phyloP scores from a whole-genome alignment of 306 rosid species.

The Ormosia emarginata region DNA sequence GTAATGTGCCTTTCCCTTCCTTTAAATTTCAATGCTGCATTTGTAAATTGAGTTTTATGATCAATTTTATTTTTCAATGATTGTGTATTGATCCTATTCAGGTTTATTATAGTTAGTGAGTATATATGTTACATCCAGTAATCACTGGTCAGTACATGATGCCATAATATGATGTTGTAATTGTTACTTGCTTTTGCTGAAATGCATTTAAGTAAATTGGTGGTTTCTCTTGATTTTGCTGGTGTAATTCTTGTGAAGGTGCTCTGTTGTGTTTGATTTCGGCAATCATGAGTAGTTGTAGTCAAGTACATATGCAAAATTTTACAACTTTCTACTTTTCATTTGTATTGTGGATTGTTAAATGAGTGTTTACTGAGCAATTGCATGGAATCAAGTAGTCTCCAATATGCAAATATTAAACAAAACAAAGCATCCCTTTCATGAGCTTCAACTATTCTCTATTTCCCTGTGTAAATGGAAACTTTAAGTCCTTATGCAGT shows the following conservation, averaged over 20 bases:
- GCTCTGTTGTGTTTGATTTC: neutral
- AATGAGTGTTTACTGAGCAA: neutral
- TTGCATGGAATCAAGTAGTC: conserved; percentile 5
- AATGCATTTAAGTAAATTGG: neutral
- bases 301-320: neutral
- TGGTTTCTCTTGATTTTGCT: neutral
- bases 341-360: neutral
- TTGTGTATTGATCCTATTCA: too few species aligned
- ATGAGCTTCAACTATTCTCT: too few species aligned
- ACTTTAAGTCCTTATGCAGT: too few species aligned
- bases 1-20: too few species aligned
- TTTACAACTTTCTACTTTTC: neutral
- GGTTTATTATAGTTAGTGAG: neutral
- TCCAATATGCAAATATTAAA: too few species aligned
- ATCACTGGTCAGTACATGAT: too few species aligned
- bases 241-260: neutral
- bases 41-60: too few species aligned
- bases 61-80: too few species aligned
- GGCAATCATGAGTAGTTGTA: neutral
- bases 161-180: neutral
- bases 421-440: too few species aligned
- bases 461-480: too few species aligned
- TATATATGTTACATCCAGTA: neutral
- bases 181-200: conserved; percentile 2
- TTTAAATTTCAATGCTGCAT: too few species aligned